Evolutionary conservation across 73 alveolate species (phyloP).

Genomic region (Paramecium sonneborni): DNA sequence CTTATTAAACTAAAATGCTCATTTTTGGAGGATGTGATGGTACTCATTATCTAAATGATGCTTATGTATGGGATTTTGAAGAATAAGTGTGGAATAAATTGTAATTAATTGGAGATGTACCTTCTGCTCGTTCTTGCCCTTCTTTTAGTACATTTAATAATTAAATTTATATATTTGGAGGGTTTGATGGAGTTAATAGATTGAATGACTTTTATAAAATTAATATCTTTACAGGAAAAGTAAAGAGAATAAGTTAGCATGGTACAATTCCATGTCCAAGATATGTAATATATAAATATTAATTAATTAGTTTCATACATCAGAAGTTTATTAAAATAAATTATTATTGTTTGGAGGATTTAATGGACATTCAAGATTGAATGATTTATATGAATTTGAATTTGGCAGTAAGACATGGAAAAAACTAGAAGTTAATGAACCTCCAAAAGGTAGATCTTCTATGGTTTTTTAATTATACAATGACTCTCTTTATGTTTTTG

Average conservation of each 20-base stretch:
- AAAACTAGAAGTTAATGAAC: constrained; percentile 70
- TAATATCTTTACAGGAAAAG: constrained; percentile 71
- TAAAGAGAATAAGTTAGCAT: constrained; percentile 40
- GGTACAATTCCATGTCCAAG: constrained; percentile 81
- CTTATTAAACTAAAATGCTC: constrained; percentile 16
- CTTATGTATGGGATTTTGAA: constrained; percentile 53
- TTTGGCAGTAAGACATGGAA: constrained; percentile 75
- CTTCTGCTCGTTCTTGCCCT: constrained; percentile 64
- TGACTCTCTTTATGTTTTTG: constrained; percentile 82
- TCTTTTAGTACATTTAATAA: constrained; percentile 43
- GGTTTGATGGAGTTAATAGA: constrained; percentile 83
- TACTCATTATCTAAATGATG: constrained; percentile 44
- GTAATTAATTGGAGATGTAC: constrained; percentile 47
- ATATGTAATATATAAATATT: background rate
- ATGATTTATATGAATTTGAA: constrained; percentile 85
- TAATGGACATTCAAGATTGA: constrained; percentile 84
- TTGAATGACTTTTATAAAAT: constrained; percentile 79
- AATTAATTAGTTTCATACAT: constrained; percentile 51
- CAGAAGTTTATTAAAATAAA: constrained; percentile 78
- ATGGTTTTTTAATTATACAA: constrained; percentile 82
- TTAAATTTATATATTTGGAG: constrained; percentile 79
- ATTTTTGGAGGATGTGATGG: constrained; percentile 70
- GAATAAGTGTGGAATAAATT: constrained; percentile 38
- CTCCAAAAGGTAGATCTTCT: constrained; percentile 80
- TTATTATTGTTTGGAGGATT: constrained; percentile 84